These are phyloP conservation scores for Neocatenulostroma microsporum DNA, from an alignment of 2,329 filamentous ascomycete genomes.

Conservation along the genomic window DNA sequence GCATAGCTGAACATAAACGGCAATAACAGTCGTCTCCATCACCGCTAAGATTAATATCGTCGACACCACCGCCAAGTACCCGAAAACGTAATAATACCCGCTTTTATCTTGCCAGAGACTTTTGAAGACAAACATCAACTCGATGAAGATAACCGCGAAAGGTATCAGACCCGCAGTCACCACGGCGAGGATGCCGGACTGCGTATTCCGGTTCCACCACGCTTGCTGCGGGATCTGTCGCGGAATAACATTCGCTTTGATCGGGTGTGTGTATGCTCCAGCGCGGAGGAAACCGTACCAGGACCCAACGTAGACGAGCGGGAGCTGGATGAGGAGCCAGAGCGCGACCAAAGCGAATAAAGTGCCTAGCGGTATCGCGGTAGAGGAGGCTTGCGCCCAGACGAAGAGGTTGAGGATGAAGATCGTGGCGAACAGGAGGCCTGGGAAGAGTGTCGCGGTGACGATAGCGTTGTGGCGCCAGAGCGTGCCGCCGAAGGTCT, in stretches of 20 bases:
- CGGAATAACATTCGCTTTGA: constrained; percentile 63
- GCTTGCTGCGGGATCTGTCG: constrained; percentile 66
- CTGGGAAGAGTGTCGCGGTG: constrained; percentile 71
- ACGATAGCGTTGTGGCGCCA: constrained; percentile 67
- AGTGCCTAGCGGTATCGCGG: constrained; percentile 75
- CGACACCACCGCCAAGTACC: constrained; percentile 69
- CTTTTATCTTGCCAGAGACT: constrained; percentile 85
- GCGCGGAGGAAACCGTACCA: constrained; percentile 66
- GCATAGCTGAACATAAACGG: constrained; percentile 74
- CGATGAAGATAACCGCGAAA: constrained; percentile 82
- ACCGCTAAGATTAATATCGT: constrained; percentile 67
- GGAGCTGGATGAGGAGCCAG: constrained; percentile 80
- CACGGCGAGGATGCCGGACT: constrained; percentile 60
- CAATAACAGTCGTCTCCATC: constrained; percentile 74
- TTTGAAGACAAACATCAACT: constrained; percentile 79
- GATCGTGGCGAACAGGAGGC: constrained; percentile 63
- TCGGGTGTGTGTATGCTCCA: constrained; percentile 70
- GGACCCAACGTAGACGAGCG: constrained; percentile 71
- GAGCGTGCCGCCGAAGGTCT: constrained; percentile 68
- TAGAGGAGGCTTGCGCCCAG: constrained; percentile 83
- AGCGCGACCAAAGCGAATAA: constrained; percentile 63
- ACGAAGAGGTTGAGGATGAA: constrained; percentile 83
- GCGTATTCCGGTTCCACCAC: constrained; percentile 59
- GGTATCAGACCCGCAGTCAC: constrained; percentile 75
- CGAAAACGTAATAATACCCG: constrained; percentile 87